Evolutionary conservation across 2,329 filamentous ascomycete genomes (phyloP), one percentile per base, ranked within the genome.

Genomic region (Ascochyta clinopodiicola): DNA sequence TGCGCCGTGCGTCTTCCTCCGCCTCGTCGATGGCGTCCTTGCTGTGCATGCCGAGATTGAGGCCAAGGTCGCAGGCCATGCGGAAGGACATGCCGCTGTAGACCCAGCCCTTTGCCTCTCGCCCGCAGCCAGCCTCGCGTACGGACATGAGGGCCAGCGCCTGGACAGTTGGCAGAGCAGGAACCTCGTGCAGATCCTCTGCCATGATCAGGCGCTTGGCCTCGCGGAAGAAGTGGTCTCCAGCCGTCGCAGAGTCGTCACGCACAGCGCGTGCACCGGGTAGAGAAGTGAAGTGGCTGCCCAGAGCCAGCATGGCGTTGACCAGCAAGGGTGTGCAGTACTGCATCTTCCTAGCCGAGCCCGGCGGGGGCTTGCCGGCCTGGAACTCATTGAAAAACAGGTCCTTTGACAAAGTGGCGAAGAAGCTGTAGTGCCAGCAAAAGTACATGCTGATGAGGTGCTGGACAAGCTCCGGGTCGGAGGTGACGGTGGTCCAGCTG

Each of bases 71-170:
- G 73, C 90, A 90, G 0, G 93, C 94, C 94, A 99, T 98, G 39
- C 95, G 88, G 73, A 99, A 98, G 68, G 91, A 95, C 91, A 99
- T 97, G 44, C 95, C 94, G 68, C 92, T 96, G 75, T 98, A 98
- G 3, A 97, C 92, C 95, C 95, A 99, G 1, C 95, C 95, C 75
- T 95, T 96, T 35, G 92, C 92, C 77, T 98, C 95, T 37, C 94
- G 85, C 0, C 91, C 94, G 73, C 94, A 98, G 1, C 95, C 95
- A 2, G 94, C 95, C 78, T 99, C 95, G 57, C 95, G 84, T 0
- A 98, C 94, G 7, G 93, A 97, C 93, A 99, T 97, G 60, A 98
- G 80, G 0, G 92, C 93, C 50, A 98, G 79, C 0, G 95, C 95
- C 77, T 99, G 95, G 0, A 98, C 92, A 0, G 93, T 98, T 6